phyloP scores from a whole-genome alignment of 805 yeast genomes.

The Teunomyces lycoperdinae region DNA sequence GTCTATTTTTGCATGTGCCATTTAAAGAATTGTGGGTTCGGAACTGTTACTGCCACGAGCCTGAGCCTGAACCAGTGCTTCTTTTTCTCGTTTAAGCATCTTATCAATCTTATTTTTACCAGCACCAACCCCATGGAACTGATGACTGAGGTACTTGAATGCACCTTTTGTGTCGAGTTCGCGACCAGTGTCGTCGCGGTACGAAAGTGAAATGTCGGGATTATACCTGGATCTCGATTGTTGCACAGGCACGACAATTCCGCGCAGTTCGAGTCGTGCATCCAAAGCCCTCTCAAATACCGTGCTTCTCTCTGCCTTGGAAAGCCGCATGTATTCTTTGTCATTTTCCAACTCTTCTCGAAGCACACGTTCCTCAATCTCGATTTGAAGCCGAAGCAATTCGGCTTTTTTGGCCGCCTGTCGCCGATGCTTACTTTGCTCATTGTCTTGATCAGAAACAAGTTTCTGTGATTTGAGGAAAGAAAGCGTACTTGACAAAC shows the following conservation, averaged over 20 bases:
- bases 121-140: constrained; percentile 61
- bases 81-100: neutral
- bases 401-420: constrained; percentile 29
- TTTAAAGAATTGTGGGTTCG: neutral
- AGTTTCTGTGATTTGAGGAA: constrained; percentile 24
- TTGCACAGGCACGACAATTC: constrained; percentile 14
- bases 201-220: constrained; percentile 52
- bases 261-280: constrained; percentile 23
- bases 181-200: constrained; percentile 64
- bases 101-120: neutral
- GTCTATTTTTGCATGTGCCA: neutral
- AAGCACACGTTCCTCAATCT: constrained; percentile 33
- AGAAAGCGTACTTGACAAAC: constrained; percentile 27
- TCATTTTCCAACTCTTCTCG: constrained; percentile 28
- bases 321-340: constrained; percentile 20
- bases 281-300: constrained; percentile 28
- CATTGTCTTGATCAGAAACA: constrained; percentile 7
- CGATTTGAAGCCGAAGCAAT: constrained; percentile 23
- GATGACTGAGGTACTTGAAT: constrained; percentile 70
- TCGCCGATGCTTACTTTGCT: constrained; percentile 15
- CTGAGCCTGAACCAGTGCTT: neutral
- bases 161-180: constrained; percentile 65
- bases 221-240: constrained; percentile 26
- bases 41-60: neutral
- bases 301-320: constrained; percentile 27